These are phyloP conservation scores for Aspergillus fumigatus DNA, from an alignment of 2,329 filamentous ascomycete species.

Conservation along the genomic window DNA sequence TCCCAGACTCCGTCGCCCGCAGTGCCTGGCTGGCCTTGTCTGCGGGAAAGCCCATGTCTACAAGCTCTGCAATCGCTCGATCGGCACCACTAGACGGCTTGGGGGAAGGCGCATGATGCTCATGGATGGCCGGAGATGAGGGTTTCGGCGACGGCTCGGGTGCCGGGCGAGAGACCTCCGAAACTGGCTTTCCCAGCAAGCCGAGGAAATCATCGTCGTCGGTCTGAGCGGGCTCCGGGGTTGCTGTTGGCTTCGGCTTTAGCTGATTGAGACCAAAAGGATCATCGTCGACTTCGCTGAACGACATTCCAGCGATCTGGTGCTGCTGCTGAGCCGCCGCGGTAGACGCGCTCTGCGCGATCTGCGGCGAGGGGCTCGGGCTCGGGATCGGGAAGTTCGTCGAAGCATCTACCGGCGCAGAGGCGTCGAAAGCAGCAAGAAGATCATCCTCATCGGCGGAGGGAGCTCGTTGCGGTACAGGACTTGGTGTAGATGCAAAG, in stretches of 20 bases:
- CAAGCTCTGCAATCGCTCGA: slow-evolving; percentile 76
- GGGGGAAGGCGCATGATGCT: slow-evolving; percentile 15
- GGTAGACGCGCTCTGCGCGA: slow-evolving; percentile 12
- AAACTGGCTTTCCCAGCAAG: slow-evolving; percentile 55
- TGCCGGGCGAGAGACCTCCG: slow-evolving; percentile 42
- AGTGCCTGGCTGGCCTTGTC: slow-evolving; percentile 80
- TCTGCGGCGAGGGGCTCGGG: slow-evolving; percentile 27
- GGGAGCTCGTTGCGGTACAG: slow-evolving; percentile 46
- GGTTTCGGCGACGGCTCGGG: slow-evolving; percentile 24
- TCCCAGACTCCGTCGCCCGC: slow-evolving; percentile 70
- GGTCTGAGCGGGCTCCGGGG: slow-evolving; percentile 41
- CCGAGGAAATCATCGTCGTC: slow-evolving; percentile 62
- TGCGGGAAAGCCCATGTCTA: slow-evolving; percentile 89
- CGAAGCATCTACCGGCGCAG: slow-evolving; percentile 55
- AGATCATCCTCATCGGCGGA: slow-evolving; percentile 55
- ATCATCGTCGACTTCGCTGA: slow-evolving; percentile 68
- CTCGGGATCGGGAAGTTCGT: slow-evolving; percentile 53
- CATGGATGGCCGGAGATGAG: slow-evolving; percentile 11
- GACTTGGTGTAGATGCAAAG: slow-evolving; percentile 31
- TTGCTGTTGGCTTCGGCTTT: slow-evolving; percentile 49
- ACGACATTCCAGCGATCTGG: slow-evolving; percentile 23
- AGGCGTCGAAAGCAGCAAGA: slow-evolving; percentile 57
- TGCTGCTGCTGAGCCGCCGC: slow-evolving; percentile 10
- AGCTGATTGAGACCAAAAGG: slow-evolving; percentile 75
- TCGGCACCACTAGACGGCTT: slow-evolving; percentile 56